Evolutionary conservation across 2,329 filamentous ascomycete genomes (phyloP).

Genomic region (Colletotrichum sublineola): DNA sequence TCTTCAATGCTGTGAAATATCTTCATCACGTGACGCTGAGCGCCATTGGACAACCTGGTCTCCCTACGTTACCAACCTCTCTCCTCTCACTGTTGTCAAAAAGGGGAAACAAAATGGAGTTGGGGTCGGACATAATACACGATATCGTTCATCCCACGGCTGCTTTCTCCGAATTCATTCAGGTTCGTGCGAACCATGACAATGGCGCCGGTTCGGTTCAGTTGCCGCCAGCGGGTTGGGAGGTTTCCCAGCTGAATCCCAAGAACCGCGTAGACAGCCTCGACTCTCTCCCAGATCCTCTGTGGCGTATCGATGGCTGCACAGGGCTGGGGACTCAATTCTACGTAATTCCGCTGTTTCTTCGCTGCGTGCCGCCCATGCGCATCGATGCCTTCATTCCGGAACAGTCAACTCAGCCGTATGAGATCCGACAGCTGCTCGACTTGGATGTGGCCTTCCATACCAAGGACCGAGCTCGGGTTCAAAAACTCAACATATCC

Average conservation of each 20-base stretch:
- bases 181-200: neutral
- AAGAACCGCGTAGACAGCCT: slow-evolving; percentile 73
- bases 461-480: slow-evolving; percentile 63
- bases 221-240: slow-evolving; percentile 54
- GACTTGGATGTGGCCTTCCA: slow-evolving; percentile 67
- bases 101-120: slow-evolving; percentile 69
- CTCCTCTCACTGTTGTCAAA: slow-evolving; percentile 10
- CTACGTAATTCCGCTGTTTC: slow-evolving; percentile 67
- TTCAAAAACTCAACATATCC: slow-evolving; percentile 65
- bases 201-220: slow-evolving; percentile 7
- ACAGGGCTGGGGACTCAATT: slow-evolving; percentile 70
- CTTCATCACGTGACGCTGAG: slow-evolving; percentile 21
- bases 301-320: slow-evolving; percentile 72
- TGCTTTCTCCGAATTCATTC: slow-evolving; percentile 54
- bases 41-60: slow-evolving; percentile 22
- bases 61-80: slow-evolving; percentile 37
- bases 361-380: slow-evolving; percentile 60
- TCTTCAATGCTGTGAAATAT: slow-evolving; percentile 31
- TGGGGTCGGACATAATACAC: slow-evolving; percentile 65
- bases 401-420: slow-evolving; percentile 59
- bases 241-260: slow-evolving; percentile 66
- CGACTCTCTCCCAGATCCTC: slow-evolving; percentile 55
- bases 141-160: slow-evolving; percentile 71
- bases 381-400: slow-evolving; percentile 71
- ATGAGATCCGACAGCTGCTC: slow-evolving; percentile 60